Conservation (phyloP, 768 basidiomycete genomes). For the Tulasnella sp. region DNA sequence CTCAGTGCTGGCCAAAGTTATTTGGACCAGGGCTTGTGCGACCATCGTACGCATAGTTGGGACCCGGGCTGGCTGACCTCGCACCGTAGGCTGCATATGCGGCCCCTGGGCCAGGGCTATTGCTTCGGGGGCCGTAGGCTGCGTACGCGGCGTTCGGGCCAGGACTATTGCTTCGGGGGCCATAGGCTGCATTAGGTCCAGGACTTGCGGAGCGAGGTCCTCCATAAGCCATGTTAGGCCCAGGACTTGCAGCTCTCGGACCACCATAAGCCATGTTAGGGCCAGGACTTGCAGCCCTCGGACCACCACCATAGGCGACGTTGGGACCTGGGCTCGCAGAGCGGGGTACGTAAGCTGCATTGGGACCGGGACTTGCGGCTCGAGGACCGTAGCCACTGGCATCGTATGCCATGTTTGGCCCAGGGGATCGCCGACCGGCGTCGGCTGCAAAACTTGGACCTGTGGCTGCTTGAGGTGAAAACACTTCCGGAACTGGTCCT, state of each 20-base stretch:
- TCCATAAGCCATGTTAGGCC: conserved; percentile 34
- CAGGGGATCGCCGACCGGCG: conserved; percentile 38
- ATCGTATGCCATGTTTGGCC: conserved; percentile 32
- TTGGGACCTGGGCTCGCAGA: conserved; percentile 22
- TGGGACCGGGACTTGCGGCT: conserved; percentile 36
- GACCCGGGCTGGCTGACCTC: conserved; percentile 45
- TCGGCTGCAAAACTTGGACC: conserved; percentile 7
- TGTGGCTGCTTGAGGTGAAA: conserved; percentile 35
- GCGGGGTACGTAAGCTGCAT: conserved; percentile 31
- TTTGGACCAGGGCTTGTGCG: background rate
- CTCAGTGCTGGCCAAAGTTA: background rate
- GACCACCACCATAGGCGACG: conserved; percentile 5
- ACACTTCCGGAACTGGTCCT: conserved; percentile 65
- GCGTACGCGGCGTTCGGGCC: conserved; percentile 27
- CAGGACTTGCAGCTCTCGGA: background rate
- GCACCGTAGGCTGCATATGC: conserved; percentile 32
- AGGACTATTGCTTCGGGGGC: conserved; percentile 18
- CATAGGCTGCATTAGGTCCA: conserved; percentile 33
- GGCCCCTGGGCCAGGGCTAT: conserved; percentile 38
- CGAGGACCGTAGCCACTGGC: conserved; percentile 32
- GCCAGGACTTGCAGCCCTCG: background rate
- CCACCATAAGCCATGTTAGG: conserved; percentile 34
- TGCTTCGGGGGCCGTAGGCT: conserved; percentile 29
- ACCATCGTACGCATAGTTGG: conserved; percentile 46
- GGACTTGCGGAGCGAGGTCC: conserved; percentile 40